Evolutionary conservation across 306 rosid genomes (phyloP), one percentile per base, ranked within the genome.

Genomic region (Vigna radiata): DNA sequence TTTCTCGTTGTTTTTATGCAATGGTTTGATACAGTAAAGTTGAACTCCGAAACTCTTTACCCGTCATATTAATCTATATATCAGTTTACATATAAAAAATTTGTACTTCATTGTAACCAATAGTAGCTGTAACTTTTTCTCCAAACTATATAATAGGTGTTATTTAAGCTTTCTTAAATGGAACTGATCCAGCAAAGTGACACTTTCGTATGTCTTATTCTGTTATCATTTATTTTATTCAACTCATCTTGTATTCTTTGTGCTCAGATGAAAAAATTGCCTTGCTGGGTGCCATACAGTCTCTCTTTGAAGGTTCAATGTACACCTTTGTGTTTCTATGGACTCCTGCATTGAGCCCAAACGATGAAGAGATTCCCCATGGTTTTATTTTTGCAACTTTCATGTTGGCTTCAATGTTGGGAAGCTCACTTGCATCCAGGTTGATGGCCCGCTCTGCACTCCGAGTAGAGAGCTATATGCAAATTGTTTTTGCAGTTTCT

Each of bases 321-420:
- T 91, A 93, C 67, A 93, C 98, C 46, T 93, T 91, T 79, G 91
- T 93, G 86, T 91, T 93, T 76, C 93, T 93, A 4, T 93, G 98
- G 98, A 93, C 98, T 83, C 98, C 98, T 67, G 98, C 97, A 53
- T 63, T 93, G 83, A 93, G 98, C 86, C 98, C 98, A 80, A 89
- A 91, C 70, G 95, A 87, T 3, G 98, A 93, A 83, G 98, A 91
- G 7, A 91, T 93, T 79, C 98, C 98, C 49, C 98, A 93, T 67
- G 98, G 98, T 68, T 87, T 88, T 77, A 89, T 94, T 85, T 94
- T 94, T 80, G 90, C 98, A 7, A 94, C 98, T 23, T 94, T 94
- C 86, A 94, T 94, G 98, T 78, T 94, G 79, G 84, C 98, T 75
- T 91, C 98, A 15, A 94, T 91, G 98, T 78, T 94, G 86, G 98